Base-by-base conservation (phyloP, 2,329 filamentous ascomycete species). In the Lanzia echinophila region DNA sequence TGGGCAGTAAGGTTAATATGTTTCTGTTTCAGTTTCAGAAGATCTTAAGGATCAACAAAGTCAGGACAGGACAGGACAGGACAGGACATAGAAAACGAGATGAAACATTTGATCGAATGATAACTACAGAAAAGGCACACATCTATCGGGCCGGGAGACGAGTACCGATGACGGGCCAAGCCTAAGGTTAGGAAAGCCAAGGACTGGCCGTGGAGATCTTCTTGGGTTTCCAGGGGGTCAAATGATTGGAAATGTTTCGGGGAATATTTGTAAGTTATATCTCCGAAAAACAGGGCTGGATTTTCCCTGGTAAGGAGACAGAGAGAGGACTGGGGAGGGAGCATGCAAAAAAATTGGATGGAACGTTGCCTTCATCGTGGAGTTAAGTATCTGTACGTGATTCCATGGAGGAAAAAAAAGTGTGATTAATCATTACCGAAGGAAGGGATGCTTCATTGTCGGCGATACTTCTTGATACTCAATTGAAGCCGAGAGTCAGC, bases 181-280 rank as follows among this genome's bases (percentile, higher is more conserved):
- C 8, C 36, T 5, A 38, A 38, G 11, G 36, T 17, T 19, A 39
- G 34, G 11, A 38, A 17, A 34, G 33, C 15, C 7, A 17, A 8
- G n/a, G 13, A 24, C 33, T 44, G 41, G n/a, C 19, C 41, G 12
- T 33, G 39, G n/a, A 39, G n/a, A 31, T n/a, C n/a, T n/a, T n/a
- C n/a, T 28, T 36, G 28, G 22, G 28, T 52, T 47, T 46, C 6
- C 50, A 39, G 20, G 42, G 49, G 42, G 20, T 34, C 10, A 15
- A 4, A 39, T 19, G 46, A 36, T 22, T 52, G 49, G 49, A 22
- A 22, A 38, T 17, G 38, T 36, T 32, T 47, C 50, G 50, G 50
- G 42, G 15, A 31, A 46, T 52, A 47, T 47, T 39, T 6, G 36
- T 39, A 47, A 24, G 42, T 39, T 47, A 31, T 47, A 39, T 52